These are phyloP conservation scores for Xerocomus spinulosus DNA, from an alignment of 768 basidiomycete species.

Conservation along the genomic window DNA sequence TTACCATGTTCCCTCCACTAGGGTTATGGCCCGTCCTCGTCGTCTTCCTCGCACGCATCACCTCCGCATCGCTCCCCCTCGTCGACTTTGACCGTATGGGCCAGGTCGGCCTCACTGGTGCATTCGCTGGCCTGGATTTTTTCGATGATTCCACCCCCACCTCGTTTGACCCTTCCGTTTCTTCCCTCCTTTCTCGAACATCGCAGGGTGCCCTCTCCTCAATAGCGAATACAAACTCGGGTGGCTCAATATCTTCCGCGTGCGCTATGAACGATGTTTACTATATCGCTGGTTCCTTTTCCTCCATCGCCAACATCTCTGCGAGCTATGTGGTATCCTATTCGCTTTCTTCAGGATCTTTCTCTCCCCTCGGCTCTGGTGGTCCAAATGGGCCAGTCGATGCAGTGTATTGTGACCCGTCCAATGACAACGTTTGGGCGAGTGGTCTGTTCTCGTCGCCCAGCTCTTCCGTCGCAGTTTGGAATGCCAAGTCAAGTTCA, in stretches of 20 bases:
- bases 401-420: constrained; percentile 71
- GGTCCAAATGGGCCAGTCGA: constrained; percentile 75
- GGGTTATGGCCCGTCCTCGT: constrained; percentile 20
- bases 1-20: constrained; percentile 7
- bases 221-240: constrained; percentile 74
- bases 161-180: constrained; percentile 64
- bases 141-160: constrained; percentile 54
- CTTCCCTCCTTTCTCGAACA: constrained; percentile 66
- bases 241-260: constrained; percentile 71
- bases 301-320: constrained; percentile 55
- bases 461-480: constrained; percentile 63
- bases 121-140: constrained; percentile 83
- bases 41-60: constrained; percentile 12
- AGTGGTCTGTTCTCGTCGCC: constrained; percentile 74
- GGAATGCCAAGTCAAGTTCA: constrained; percentile 53
- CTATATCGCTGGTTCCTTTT: constrained; percentile 83
- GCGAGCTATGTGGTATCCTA: constrained; percentile 78
- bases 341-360: constrained; percentile 49
- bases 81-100: constrained; percentile 86
- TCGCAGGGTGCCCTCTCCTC: constrained; percentile 60
- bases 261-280: constrained; percentile 66
- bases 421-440: constrained; percentile 65
- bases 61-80: constrained; percentile 43
- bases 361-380: constrained; percentile 58
- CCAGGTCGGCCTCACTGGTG: constrained; percentile 80